Base-by-base conservation (phyloP, 805 yeast genomes). In the Cyberlindnera subsufficiens region DNA sequence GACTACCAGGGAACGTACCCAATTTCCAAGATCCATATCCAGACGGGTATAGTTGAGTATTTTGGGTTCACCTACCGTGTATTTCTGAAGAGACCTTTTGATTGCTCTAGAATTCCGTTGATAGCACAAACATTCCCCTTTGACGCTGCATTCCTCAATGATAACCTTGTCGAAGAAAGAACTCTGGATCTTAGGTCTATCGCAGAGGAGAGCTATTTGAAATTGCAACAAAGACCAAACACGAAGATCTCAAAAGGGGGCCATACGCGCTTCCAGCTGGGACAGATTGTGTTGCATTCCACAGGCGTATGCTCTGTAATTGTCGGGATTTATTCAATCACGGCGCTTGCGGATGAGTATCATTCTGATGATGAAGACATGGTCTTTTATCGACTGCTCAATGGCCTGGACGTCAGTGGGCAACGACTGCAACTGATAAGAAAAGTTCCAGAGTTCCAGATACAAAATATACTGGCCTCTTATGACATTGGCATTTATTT, bases 401-500 rank as follows among this genome's bases (percentile, higher is more conserved):
- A 49, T 35, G 48, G 50, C 5, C 32, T 42, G 11, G 44, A 46
- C 25, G 45, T 47, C 16, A 27, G 38, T 20, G 32, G n/a, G 9
- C 30, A 39, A 8, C 35, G 51, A 14, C 25, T 47, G 6, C 11
- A 13, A 16, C 22, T 22, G 8, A 38, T 37, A 6, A 6, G 15
- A 7, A 20, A 31, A 4, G n/a, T 31, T 8, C 8, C 20, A 5
- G 25, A 32, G 13, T 7, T 6, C 30, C 45, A 32, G 32, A 18
- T 46, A 11, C 16, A 40, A n/a, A 43, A 38, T 29, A 18, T 40
- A 9, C 29, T 48, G 22, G 35, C 42, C 11, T 30, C 40, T 32
- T 40, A 46, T 20, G 40, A 31, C 7, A 29, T 43, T 17, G 52
- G 52, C 6, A 18, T 40, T 7, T 48, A 38, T 37, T 48, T 48